Evolutionary conservation across 768 basidiomycete genomes (phyloP), one percentile per base, ranked within the genome.

Genomic region (Jaapia argillacea): DNA sequence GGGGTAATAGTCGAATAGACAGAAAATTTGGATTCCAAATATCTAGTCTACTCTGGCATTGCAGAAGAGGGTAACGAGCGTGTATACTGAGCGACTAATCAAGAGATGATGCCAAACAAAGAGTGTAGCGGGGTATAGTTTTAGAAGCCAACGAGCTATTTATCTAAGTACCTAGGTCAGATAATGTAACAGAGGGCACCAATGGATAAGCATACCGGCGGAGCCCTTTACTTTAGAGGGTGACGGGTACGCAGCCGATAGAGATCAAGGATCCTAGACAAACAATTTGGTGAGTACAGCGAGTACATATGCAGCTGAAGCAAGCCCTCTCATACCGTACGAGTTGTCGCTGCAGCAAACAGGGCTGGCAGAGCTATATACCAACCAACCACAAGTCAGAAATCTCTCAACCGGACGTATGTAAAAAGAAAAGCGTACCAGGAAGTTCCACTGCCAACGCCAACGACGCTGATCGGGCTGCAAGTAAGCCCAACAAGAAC

Each of bases 401-500:
- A 33, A 10, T 33, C 28, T 33, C 28, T n/a, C n/a, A n/a, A n/a
- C n/a, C n/a, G n/a, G 28, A 16, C 10, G 10, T 33, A 10, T 16
- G 10, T 33, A 33, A 10, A 10, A 16, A 33, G 28, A 10, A 16
- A 10, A 33, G 16, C 28, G 10, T 16, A 33, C 28, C 47, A 42
- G 14, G 39, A 40, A 22, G 13, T n/a, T 14, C 42, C 50, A 16
- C 27, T 21, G 36, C 33, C 48, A 7, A 46, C 24, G 18, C 50
- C 52, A 25, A 49, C 13, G 6, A 43, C 33, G n/a, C 43, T 44
- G 36, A 51, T 45, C 22, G 47, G 44, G 22, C 26, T 46, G 31
- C 52, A 53, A 16, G 20, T 41, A 14, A 49, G 28, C 4, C 51
- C 48, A 33, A 49, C 51, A 4, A 41, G 16, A 12, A 35, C 45